phyloP scores from a whole-genome alignment of 176 grass and related monocot species.

The Elymus sibiricus region DNA sequence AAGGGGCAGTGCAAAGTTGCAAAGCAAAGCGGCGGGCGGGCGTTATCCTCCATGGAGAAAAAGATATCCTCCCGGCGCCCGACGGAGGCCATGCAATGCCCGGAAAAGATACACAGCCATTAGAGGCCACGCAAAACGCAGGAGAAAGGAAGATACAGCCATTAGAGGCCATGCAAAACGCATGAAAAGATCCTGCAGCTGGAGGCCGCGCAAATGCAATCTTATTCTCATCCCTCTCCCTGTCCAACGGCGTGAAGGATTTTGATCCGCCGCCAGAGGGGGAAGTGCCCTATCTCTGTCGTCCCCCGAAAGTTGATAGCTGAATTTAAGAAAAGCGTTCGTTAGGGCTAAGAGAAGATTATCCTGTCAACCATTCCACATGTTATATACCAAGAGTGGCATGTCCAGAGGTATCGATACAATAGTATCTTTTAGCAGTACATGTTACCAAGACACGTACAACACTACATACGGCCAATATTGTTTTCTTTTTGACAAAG shows the following conservation, averaged over 20 bases:
- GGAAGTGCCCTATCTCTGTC: not conserved
- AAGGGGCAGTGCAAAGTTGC: too few relatives aligned
- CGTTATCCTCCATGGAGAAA: not conserved
- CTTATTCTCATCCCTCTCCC: not conserved
- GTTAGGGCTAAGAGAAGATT: not conserved
- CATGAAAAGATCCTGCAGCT: not conserved
- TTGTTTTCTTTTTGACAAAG: too few relatives aligned
- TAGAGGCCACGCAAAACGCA: not conserved
- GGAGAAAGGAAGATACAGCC: not conserved
- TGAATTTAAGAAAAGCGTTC: not conserved
- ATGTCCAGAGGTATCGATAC: not conserved
- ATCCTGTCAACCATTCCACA: not conserved
- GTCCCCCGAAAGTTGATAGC: not conserved
- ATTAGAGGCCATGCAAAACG: not conserved
- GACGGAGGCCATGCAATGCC: not conserved
- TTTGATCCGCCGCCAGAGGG: not conserved
- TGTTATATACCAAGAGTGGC: not conserved
- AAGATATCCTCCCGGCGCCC: not conserved
- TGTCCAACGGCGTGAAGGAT: not conserved
- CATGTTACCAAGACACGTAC: too few relatives aligned
- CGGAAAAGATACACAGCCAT: not conserved
- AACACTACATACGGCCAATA: too few relatives aligned
- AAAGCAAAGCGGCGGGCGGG: too few relatives aligned
- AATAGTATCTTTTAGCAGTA: not conserved
- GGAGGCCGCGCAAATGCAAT: slow-evolving; percentile 17